A percentile compares a stretch with the other conserved stretches of the same genome.
These are phyloP conservation scores for Fulvia fulva DNA, from an alignment of 2,329 filamentous ascomycete species.

Conservation along the genomic window DNA sequence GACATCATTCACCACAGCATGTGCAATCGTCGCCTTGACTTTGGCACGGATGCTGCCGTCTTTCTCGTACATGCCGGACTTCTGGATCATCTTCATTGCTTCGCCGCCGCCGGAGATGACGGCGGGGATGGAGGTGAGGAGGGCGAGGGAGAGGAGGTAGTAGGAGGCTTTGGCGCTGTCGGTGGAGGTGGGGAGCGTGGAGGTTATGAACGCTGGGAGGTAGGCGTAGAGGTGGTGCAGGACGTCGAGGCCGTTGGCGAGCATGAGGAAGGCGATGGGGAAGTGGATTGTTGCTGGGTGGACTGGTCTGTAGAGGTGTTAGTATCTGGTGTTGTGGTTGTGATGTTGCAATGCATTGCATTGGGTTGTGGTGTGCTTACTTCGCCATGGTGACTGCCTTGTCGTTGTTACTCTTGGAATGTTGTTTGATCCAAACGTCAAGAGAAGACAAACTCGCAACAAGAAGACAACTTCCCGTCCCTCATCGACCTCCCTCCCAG, in stretches of 20 bases:
- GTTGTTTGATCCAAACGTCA: neutral
- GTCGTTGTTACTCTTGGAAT: neutral
- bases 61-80: constrained; percentile 40
- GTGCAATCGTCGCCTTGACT: constrained; percentile 40
- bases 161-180: constrained; percentile 41
- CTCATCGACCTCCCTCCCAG: neutral
- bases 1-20: constrained; percentile 43
- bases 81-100: constrained; percentile 40
- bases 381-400: constrained; percentile 14
- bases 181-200: constrained; percentile 32
- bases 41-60: constrained; percentile 34
- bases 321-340: neutral
- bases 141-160: constrained; percentile 43
- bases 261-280: constrained; percentile 44
- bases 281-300: constrained; percentile 48
- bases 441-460: neutral
- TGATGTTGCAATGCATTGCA: neutral
- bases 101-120: constrained; percentile 35
- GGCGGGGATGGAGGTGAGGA: constrained; percentile 34
- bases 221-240: constrained; percentile 33
- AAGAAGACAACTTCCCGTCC: neutral
- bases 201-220: constrained; percentile 30
- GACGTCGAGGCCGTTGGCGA: constrained; percentile 42
- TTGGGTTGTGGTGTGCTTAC: constrained; percentile 8
- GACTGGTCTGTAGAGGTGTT: constrained; percentile 33